Conservation (phyloP, 768 basidiomycete genomes). For the Kwoniella pini region DNA sequence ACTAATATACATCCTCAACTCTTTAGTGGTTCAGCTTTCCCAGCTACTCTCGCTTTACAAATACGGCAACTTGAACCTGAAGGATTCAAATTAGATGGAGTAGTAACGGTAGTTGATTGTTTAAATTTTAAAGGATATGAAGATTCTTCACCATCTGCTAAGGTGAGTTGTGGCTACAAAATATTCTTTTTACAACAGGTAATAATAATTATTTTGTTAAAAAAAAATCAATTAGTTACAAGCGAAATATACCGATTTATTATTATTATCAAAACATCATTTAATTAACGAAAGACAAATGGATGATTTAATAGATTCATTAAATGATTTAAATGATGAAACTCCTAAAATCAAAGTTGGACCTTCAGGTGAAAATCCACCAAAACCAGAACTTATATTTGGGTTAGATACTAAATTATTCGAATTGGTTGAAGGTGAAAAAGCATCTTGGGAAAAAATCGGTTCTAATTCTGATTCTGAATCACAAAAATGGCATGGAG, state of each 20-base stretch:
- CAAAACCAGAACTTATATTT: conserved; percentile 76
- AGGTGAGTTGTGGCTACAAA: conserved; percentile 64
- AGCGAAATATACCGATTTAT: conserved; percentile 90
- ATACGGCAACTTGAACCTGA: conserved; percentile 84
- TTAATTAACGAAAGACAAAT: conserved; percentile 71
- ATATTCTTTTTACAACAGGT: not conserved
- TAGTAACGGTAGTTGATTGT: conserved; percentile 74
- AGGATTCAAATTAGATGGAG: conserved; percentile 81
- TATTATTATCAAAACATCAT: conserved; percentile 94
- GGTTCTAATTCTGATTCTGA: conserved; percentile 23
- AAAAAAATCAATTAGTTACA: conserved; percentile 56
- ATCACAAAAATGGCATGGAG: conserved; percentile 61
- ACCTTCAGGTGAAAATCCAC: conserved; percentile 58
- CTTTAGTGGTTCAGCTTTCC: conserved; percentile 85
- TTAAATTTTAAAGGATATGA: conserved; percentile 92
- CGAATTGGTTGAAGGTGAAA: conserved; percentile 36
- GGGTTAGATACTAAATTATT: conserved; percentile 87
- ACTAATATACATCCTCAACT: not conserved
- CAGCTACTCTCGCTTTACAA: conserved; percentile 91
- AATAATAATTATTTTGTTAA: not conserved
- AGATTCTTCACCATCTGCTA: conserved; percentile 85
- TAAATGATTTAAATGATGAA: conserved; percentile 82
- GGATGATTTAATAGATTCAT: conserved; percentile 80
- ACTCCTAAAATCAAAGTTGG: conserved; percentile 78
- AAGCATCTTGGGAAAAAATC: conserved; percentile 40